phyloP scores from a whole-genome alignment of 2,329 filamentous ascomycete species.

The Epichloe hybrida region DNA sequence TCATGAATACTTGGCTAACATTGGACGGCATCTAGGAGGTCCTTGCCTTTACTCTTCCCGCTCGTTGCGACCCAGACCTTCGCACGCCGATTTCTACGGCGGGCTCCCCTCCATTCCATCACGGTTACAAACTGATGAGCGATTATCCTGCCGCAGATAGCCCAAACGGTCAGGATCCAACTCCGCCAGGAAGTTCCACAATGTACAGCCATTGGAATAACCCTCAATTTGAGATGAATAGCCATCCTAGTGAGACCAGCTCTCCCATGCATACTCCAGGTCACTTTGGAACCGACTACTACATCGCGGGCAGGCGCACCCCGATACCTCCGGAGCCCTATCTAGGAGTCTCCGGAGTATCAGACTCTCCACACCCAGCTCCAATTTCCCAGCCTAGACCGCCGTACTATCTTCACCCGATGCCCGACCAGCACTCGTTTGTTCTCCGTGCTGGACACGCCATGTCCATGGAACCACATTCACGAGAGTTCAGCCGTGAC shows the following conservation, averaged over 20 bases:
- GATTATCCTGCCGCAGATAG: slow-evolving; percentile 25
- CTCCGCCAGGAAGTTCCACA: slow-evolving; percentile 32
- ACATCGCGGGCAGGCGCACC: slow-evolving; percentile 26
- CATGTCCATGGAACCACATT: slow-evolving; percentile 13
- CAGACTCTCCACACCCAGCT: slow-evolving; percentile 16
- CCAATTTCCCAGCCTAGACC: slow-evolving; percentile 10
- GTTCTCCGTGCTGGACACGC: slow-evolving; percentile 12
- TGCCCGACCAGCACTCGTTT: slow-evolving; percentile 15
- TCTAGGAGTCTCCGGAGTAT: slow-evolving; percentile 23
- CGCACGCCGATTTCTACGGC: slow-evolving; percentile 38
- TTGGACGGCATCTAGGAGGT: slow-evolving; percentile 11
- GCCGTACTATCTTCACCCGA: slow-evolving; percentile 17
- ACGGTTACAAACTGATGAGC: slow-evolving; percentile 27
- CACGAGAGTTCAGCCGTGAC: slow-evolving; percentile 12
- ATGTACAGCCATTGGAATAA: slow-evolving; percentile 30
- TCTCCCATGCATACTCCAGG: slow-evolving; percentile 32
- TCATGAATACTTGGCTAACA: background rate
- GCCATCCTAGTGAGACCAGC: slow-evolving; percentile 27
- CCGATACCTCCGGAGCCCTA: slow-evolving; percentile 24
- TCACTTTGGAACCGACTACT: slow-evolving; percentile 21
- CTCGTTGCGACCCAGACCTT: slow-evolving; percentile 29
- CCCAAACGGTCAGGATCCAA: slow-evolving; percentile 29
- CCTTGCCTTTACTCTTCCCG: slow-evolving; percentile 19
- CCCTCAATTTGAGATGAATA: slow-evolving; percentile 26
- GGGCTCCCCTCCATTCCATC: slow-evolving; percentile 31